Conservation (phyloP, 768 basidiomycete species). For the Suillus clintonianus region DNA sequence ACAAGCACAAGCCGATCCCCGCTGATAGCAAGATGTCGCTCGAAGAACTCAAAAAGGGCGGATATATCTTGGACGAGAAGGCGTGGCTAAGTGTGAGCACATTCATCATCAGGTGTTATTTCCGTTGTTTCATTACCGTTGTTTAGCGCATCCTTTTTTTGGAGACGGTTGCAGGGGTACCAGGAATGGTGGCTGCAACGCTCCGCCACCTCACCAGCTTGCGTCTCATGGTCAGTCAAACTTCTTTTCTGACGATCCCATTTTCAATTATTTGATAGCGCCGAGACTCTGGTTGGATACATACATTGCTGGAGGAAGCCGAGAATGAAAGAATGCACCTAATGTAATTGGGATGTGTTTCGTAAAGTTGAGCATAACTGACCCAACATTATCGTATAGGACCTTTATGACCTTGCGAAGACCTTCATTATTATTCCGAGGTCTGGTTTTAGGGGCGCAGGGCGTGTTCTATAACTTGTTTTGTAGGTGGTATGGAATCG, state of each 20-base stretch:
- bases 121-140: constrained; percentile 21
- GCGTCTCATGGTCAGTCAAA: constrained; percentile 71
- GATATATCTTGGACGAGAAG: constrained; percentile 71
- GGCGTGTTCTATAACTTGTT: constrained; percentile 91
- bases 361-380: constrained; percentile 6
- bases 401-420: constrained; percentile 93
- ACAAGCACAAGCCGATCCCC: constrained; percentile 74
- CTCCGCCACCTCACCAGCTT: constrained; percentile 87
- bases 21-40: constrained; percentile 64
- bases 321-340: constrained; percentile 98
- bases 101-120: constrained; percentile 19
- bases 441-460: constrained; percentile 85
- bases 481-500: constrained; percentile 47
- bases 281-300: constrained; percentile 78
- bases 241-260: constrained; percentile 10
- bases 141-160: constrained; percentile 62
- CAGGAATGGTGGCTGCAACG: constrained; percentile 92
- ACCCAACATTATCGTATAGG: constrained; percentile 42
- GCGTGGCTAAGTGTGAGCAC: constrained; percentile 73
- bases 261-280: constrained; percentile 30
- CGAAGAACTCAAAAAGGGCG: constrained; percentile 70
- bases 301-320: constrained; percentile 90
- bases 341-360: constrained; percentile 51
- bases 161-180: constrained; percentile 92
- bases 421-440: constrained; percentile 80